Percentiles rank a stretch among this genome's conserved stretches.
phyloP scores from a whole-genome alignment of 2,329 filamentous ascomycete species.

The Epichloe typhina region DNA sequence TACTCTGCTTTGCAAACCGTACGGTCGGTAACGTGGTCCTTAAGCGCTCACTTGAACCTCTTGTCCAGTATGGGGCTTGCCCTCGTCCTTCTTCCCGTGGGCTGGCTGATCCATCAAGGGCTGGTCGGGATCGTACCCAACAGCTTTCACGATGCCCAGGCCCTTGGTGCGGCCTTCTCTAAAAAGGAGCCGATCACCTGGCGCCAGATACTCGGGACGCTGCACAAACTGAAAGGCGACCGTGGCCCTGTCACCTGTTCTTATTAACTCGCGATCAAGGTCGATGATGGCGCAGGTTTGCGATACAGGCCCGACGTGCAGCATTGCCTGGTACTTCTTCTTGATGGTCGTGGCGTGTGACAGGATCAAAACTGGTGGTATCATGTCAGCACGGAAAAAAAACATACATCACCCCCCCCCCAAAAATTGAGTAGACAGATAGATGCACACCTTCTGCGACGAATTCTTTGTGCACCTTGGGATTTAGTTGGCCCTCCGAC shows the following conservation, averaged over 20 bases:
- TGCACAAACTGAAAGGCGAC: conserved; percentile 95
- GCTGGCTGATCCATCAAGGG: conserved; percentile 21
- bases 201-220: conserved; percentile 78
- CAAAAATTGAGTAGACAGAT: not conserved
- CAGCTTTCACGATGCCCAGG: conserved; percentile 79
- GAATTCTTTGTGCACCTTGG: conserved; percentile 63
- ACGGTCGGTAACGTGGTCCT: not conserved
- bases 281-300: conserved; percentile 97
- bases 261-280: conserved; percentile 88
- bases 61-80: not conserved
- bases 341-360: conserved; percentile 96
- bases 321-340: conserved; percentile 93
- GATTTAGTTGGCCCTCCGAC: conserved; percentile 54
- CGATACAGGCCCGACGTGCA: conserved; percentile 87
- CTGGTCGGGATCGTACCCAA: conserved; percentile 67
- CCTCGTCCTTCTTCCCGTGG: not conserved
- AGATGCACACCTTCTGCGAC: conserved; percentile 53
- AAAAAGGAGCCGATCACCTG: conserved; percentile 83
- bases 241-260: conserved; percentile 84
- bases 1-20: no score
- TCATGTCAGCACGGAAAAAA: not conserved
- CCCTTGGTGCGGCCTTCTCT: conserved; percentile 92
- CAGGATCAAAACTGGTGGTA: conserved; percentile 62
- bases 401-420: not conserved
- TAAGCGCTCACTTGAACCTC: conserved; percentile 4